Conservation (phyloP, 1,284 basidiomycete genomes). For the Phellopilus nigrolimitatus region DNA sequence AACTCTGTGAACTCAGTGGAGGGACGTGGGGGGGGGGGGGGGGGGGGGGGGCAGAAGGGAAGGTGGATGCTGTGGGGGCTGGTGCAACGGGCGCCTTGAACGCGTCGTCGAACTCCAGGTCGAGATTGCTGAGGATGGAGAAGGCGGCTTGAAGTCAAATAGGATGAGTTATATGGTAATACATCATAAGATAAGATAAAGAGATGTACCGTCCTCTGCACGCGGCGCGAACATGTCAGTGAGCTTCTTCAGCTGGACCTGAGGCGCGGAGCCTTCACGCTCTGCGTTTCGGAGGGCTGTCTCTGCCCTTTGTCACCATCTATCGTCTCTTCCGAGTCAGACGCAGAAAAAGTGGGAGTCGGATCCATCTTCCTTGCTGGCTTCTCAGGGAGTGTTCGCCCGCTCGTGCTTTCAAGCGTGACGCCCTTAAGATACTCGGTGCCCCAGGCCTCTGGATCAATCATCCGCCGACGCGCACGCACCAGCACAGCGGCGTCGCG, state of each 20-base stretch:
- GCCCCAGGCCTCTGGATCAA: slow-evolving; percentile 65
- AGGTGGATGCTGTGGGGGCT: slow-evolving; percentile 28
- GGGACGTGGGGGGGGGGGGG: too few species aligned
- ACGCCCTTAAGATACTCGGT: slow-evolving; percentile 60
- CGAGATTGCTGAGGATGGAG: slow-evolving; percentile 63
- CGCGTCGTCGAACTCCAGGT: slow-evolving; percentile 56
- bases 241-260: slow-evolving; percentile 33
- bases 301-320: slow-evolving; percentile 2
- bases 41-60: slow-evolving; percentile 30
- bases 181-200: slow-evolving; percentile 21
- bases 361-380: too few species aligned
- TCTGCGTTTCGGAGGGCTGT: slow-evolving; percentile 22
- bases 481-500: slow-evolving; percentile 33
- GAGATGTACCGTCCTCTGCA: slow-evolving; percentile 53
- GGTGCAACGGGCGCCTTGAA: slow-evolving; percentile 29
- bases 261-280: slow-evolving; percentile 24
- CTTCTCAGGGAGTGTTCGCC: slow-evolving; percentile 19
- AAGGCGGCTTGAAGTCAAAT: slow-evolving; percentile 40
- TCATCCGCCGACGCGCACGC: slow-evolving; percentile 48
- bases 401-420: slow-evolving; percentile 45
- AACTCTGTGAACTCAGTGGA: slow-evolving; percentile 36
- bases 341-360: too few species aligned
- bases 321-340: slow-evolving; percentile 10
- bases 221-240: slow-evolving; percentile 68
- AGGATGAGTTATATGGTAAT: slow-evolving; percentile 3